Evolutionary conservation across 2,329 filamentous ascomycete species (phyloP).

Genomic region (Verticillium tricorpus): DNA sequence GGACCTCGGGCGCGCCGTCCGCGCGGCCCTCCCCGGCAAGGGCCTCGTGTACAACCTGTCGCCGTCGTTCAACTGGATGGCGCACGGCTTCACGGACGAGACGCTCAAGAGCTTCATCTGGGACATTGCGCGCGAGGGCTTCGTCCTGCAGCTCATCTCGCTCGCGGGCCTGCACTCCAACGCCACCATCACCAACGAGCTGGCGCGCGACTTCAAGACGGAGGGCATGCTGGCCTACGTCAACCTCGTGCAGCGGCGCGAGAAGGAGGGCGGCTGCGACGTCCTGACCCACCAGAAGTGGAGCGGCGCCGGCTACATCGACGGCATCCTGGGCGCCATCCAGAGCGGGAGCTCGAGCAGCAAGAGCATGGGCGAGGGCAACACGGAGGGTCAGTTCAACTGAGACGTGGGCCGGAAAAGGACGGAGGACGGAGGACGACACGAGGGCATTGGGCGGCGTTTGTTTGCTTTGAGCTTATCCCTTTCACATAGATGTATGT

Average conservation of each 20-base stretch:
- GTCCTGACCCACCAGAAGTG: slow-evolving; percentile 95
- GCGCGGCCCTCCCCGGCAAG: slow-evolving; percentile 67
- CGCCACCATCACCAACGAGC: slow-evolving; percentile 63
- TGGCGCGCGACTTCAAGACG: slow-evolving; percentile 77
- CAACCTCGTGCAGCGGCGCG: slow-evolving; percentile 80
- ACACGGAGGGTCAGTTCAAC: slow-evolving; percentile 71
- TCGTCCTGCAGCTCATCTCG: slow-evolving; percentile 63
- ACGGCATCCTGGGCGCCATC: slow-evolving; percentile 84
- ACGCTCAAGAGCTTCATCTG: slow-evolving; percentile 89
- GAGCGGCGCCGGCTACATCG: slow-evolving; percentile 67
- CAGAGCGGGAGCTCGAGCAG: slow-evolving; percentile 86
- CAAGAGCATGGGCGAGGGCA: slow-evolving; percentile 92
- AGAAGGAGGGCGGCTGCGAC: slow-evolving; percentile 88
- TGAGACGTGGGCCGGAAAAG: slow-evolving; percentile 12
- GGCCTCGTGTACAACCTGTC: slow-evolving; percentile 94
- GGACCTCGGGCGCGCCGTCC: slow-evolving; percentile 72
- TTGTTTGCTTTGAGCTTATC: not conserved
- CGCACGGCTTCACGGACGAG: slow-evolving; percentile 80
- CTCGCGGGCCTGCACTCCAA: slow-evolving; percentile 64
- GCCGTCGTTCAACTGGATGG: slow-evolving; percentile 98
- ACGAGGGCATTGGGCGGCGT: slow-evolving; percentile 11
- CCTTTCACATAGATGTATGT: no score
- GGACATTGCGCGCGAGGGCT: slow-evolving; percentile 89
- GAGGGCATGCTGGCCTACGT: slow-evolving; percentile 98
- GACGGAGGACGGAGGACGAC: not conserved